Conservation (phyloP, 1,139 yeast genomes). For the Debaryomyces nepalensis region DNA sequence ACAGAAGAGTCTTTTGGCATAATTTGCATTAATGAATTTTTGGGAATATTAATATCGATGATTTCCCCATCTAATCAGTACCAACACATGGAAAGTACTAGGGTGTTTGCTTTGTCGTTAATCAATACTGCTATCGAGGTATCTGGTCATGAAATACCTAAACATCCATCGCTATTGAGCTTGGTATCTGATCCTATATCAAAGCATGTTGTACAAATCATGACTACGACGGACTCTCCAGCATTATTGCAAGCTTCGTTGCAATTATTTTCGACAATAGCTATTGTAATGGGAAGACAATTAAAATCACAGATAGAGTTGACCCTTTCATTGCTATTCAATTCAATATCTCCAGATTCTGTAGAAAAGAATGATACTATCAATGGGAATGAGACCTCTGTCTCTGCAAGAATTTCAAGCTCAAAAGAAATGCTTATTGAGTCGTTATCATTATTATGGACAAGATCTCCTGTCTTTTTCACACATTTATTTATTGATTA, state of each 20-base stretch:
- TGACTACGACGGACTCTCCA: conserved; percentile 71
- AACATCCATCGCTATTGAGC: conserved; percentile 68
- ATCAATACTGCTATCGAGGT: conserved; percentile 83
- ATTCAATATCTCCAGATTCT: conserved; percentile 51
- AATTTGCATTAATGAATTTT: conserved; percentile 66
- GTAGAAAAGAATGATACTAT: conserved; percentile 30
- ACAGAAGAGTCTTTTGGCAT: conserved; percentile 61
- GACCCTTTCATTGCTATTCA: conserved; percentile 61
- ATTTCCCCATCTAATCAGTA: conserved; percentile 81
- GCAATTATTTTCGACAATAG: conserved; percentile 72
- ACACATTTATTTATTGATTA: conserved; percentile 77
- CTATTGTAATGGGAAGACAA: conserved; percentile 59
- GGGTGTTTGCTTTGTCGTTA: conserved; percentile 79
- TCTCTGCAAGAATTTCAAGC: conserved; percentile 35
- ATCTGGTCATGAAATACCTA: conserved; percentile 68
- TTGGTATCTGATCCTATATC: conserved; percentile 79
- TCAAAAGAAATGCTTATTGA: conserved; percentile 83
- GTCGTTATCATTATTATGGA: conserved; percentile 81
- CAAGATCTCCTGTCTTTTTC: conserved; percentile 79
- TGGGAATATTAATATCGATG: conserved; percentile 80
- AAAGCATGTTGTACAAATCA: conserved; percentile 79
- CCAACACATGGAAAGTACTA: conserved; percentile 85
- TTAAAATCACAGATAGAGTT: conserved; percentile 72
- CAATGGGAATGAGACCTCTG: conserved; percentile 25
- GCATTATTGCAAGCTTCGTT: conserved; percentile 75